Evolutionary conservation across 306 rosid genomes (phyloP).

Genomic region (Boehmeria nivea): DNA sequence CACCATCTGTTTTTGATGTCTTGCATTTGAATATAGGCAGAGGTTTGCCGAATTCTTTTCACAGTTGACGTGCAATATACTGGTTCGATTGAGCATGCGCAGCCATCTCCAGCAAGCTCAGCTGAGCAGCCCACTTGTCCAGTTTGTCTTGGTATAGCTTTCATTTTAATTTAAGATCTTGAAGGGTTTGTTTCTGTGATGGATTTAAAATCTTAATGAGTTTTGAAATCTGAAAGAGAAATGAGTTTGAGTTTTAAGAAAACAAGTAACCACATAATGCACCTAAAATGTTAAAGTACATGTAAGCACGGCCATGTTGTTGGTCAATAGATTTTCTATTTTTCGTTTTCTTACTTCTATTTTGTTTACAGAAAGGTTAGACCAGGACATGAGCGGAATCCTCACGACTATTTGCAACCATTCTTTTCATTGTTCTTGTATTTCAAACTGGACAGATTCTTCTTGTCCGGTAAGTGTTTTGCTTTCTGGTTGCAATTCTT

Average conservation of each 20-base stretch:
- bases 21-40: constrained; percentile 37
- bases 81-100: constrained; percentile 79
- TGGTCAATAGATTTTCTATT: no score
- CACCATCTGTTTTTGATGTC: constrained; percentile 4
- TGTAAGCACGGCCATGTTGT: no score
- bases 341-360: no score
- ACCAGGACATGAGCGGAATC: constrained; percentile 80
- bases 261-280: no score
- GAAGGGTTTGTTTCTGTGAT: no score
- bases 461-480: constrained; percentile 85
- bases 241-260: no score
- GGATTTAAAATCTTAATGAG: no score
- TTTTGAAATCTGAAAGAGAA: no score
- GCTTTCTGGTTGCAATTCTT: background rate
- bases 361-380: constrained; percentile 61
- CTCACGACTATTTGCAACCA: constrained; percentile 97
- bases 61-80: constrained; percentile 83
- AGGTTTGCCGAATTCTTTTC: constrained; percentile 70
- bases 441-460: constrained; percentile 92
- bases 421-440: constrained; percentile 92
- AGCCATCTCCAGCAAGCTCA: constrained; percentile 57
- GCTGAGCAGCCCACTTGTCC: constrained; percentile 91
- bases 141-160: constrained; percentile 70
- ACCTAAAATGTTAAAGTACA: no score
- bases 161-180: background rate